Conservation (phyloP, 805 yeast genomes). For the Torulaspora gathmanii region DNA sequence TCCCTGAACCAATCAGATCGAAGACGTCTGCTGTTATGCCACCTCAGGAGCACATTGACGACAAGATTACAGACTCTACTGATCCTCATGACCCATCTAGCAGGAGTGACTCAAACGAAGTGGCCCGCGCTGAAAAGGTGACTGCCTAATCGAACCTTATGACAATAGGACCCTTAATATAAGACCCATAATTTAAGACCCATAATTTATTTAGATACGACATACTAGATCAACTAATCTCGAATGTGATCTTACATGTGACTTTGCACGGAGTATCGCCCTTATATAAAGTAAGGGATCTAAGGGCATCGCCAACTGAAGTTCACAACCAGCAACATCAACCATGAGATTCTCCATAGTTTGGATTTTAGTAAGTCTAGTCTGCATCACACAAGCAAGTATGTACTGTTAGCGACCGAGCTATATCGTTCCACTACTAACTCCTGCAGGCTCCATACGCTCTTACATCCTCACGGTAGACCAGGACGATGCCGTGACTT, state of each 20-base stretch:
- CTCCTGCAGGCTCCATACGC: conserved; percentile 7
- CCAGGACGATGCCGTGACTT: conserved; percentile 7
- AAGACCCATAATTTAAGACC: neutral
- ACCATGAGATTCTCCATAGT: neutral
- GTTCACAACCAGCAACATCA: neutral
- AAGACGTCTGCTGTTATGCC: conserved; percentile 34
- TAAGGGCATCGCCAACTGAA: neutral
- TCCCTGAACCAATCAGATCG: conserved; percentile 77
- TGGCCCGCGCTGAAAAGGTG: conserved; percentile 8
- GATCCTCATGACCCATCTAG: conserved; percentile 8
- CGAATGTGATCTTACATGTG: neutral
- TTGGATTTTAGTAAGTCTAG: conserved; percentile 1
- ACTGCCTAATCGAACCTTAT: conserved; percentile 1
- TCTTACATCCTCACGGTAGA: conserved; percentile 24
- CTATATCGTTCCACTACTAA: neutral
- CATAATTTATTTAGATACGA: neutral
- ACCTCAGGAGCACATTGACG: conserved; percentile 35
- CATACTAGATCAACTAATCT: neutral
- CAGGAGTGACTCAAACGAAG: conserved; percentile 6
- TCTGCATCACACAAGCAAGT: conserved; percentile 6
- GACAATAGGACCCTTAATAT: too few species aligned
- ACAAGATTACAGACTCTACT: conserved; percentile 26
- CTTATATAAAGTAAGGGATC: neutral
- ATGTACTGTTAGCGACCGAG: neutral
- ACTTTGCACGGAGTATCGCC: conserved; percentile 1